A percentile compares a stretch with the other conserved stretches of the same genome.
These are phyloP conservation scores for Kuraishia piskuri DNA, from an alignment of 805 yeast species.

Conservation along the genomic window DNA sequence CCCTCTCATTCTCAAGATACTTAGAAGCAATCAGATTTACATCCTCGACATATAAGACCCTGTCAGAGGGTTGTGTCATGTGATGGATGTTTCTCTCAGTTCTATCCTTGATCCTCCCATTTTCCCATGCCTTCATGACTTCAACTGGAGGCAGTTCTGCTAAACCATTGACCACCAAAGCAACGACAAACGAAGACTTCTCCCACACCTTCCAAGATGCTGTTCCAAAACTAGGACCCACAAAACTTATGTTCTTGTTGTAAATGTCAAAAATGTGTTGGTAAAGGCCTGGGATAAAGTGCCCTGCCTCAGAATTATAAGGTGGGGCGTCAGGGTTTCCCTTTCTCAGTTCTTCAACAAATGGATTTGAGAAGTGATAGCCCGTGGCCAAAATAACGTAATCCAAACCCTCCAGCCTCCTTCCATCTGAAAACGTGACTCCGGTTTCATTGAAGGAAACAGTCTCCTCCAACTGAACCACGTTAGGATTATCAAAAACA, in stretches of 20 bases:
- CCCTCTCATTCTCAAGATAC: not conserved
- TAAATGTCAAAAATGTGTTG: not conserved
- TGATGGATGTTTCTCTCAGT: not conserved
- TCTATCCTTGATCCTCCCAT: not conserved
- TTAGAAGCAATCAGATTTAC: not conserved
- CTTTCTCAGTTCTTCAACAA: slow-evolving; percentile 8
- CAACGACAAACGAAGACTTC: not conserved
- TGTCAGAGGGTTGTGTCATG: not conserved
- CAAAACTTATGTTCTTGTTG: not conserved
- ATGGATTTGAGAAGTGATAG: slow-evolving; percentile 37
- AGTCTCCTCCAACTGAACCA: not conserved
- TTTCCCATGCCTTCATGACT: not conserved
- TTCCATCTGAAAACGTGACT: slow-evolving; percentile 21
- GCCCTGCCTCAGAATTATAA: not conserved
- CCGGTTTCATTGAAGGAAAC: not conserved
- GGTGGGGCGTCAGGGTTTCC: not conserved
- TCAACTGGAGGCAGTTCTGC: not conserved
- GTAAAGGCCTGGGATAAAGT: not conserved
- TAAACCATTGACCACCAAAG: not conserved
- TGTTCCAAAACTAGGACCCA: not conserved
- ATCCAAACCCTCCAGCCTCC: slow-evolving; percentile 24
- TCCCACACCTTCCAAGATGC: not conserved
- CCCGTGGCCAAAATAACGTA: slow-evolving; percentile 42
- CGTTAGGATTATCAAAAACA: not conserved
- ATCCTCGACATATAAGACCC: not conserved